Evolutionary conservation across 1,284 basidiomycete genomes (phyloP).

Genomic region (Salmacisia buchloeana): DNA sequence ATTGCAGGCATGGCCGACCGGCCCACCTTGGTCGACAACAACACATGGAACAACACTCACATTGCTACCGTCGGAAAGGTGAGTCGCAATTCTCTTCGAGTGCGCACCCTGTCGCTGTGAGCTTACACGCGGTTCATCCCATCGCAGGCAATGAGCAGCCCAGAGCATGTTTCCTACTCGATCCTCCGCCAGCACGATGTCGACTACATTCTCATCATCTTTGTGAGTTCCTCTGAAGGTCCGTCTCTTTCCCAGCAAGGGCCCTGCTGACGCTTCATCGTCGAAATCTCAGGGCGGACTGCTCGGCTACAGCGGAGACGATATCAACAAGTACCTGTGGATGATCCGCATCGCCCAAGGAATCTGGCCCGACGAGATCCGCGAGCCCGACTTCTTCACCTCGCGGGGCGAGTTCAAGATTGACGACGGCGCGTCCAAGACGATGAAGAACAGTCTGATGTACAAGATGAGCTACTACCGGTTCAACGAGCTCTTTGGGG

Average conservation of each 20-base stretch:
- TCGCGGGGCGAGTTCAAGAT: conserved; percentile 87
- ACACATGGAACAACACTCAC: conserved; percentile 96
- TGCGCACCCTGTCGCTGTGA: too few relatives aligned
- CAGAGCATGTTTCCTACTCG: conserved; percentile 91
- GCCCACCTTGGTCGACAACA: conserved; percentile 96
- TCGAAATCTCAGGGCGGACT: conserved; percentile 60
- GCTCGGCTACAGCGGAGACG: conserved; percentile 94
- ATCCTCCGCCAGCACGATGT: conserved; percentile 96
- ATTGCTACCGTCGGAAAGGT: conserved; percentile 42
- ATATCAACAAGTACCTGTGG: conserved; percentile 96
- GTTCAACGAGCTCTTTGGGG: conserved; percentile 49
- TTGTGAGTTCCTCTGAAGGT: neutral
- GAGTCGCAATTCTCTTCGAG: neutral
- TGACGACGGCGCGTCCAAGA: conserved; percentile 73
- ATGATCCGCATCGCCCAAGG: conserved; percentile 85
- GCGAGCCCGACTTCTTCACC: conserved; percentile 90
- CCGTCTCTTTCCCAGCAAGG: neutral
- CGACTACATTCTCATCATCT: conserved; percentile 95
- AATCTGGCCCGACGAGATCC: conserved; percentile 94
- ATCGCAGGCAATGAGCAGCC: conserved; percentile 74
- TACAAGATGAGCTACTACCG: conserved; percentile 51
- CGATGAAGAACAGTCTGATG: conserved; percentile 97
- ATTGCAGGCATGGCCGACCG: conserved; percentile 98
- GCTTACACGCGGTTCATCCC: conserved; percentile 67
- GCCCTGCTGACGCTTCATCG: neutral